A percentile compares a stretch with the other conserved stretches of the same genome.
phyloP scores from a whole-genome alignment of 805 yeast genomes.

The Yamadazyma laniorum region DNA sequence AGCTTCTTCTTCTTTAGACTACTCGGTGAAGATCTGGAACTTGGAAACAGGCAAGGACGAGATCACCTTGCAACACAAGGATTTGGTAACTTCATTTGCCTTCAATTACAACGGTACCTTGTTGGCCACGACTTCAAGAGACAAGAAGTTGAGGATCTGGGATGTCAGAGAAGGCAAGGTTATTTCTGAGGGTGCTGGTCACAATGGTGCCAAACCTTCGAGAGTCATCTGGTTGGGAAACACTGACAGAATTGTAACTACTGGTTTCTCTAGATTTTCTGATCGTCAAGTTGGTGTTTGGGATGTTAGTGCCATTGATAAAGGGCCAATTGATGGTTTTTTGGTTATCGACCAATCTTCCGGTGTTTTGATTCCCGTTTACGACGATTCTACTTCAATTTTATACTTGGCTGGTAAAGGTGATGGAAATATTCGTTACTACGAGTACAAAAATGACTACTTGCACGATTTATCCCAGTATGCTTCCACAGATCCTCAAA shows the following conservation, averaged over 20 bases:
- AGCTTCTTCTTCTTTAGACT: constrained; percentile 89
- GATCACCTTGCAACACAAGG: constrained; percentile 79
- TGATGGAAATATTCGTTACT: constrained; percentile 95
- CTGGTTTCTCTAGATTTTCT: constrained; percentile 89
- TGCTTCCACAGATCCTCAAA: constrained; percentile 87
- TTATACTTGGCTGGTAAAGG: constrained; percentile 95
- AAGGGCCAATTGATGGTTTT: constrained; percentile 90
- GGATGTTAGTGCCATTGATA: constrained; percentile 71
- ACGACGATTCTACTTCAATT: constrained; percentile 75
- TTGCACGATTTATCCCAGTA: constrained; percentile 84
- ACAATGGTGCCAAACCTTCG: constrained; percentile 87
- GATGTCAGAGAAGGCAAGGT: constrained; percentile 74
- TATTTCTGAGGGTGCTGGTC: constrained; percentile 83
- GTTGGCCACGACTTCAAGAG: constrained; percentile 87
- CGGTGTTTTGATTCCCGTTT: constrained; percentile 91
- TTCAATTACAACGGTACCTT: constrained; percentile 88
- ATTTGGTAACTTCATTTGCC: constrained; percentile 87
- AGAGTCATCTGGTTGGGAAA: constrained; percentile 91
- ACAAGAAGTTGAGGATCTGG: constrained; percentile 89
- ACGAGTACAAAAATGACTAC: constrained; percentile 82
- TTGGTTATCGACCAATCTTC: constrained; percentile 84
- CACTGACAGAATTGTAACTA: constrained; percentile 79
- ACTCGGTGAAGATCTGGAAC: constrained; percentile 90
- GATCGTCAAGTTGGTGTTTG: constrained; percentile 96
- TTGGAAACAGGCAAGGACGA: constrained; percentile 68